Base-by-base conservation (phyloP, 2,329 filamentous ascomycete species). In the Trichoderma citrinoviride region DNA sequence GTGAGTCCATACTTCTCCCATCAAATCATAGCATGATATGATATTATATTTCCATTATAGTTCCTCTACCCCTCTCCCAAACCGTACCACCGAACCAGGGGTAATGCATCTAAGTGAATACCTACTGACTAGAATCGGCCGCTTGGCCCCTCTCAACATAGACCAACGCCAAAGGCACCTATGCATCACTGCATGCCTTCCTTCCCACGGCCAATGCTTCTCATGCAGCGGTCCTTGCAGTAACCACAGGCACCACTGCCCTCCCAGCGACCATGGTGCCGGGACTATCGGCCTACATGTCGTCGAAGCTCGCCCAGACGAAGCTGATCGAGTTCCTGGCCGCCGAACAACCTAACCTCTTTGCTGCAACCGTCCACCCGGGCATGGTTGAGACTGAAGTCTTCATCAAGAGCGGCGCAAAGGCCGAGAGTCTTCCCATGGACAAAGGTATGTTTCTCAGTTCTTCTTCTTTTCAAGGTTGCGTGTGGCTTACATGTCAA, bases 261-360 rank as follows among this genome's bases (percentile, higher is more conserved):
- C 44, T 69, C 25, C 68, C 68, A 60, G 56, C 66, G 2, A 44
- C 68, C 19, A 55, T 60, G 25, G 37, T 71, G 15, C 67, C 69
- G 1, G 70, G 71, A 8, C 62, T 65, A 19, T 65, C 54, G 3
- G 54, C 62, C 0, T 65, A 60, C 62, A 65, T 53, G 47, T 33
- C 62, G 23, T 53, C 62, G 7, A 65, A 60, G 33, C 47, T 65
- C 44, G 62, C 62, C 27, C 54, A 65, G 55, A 65, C 49, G 7
- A 73, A 72, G 57, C 61, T 72, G n/a, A 64, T 69, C 17, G 72
- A 73, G 64, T 72, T 68, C 62, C 40, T 72, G 7, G 68, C 72
- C 4, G 66, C 66, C 3, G 71, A 73, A 55, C 70, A 73, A 64
- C 61, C 70, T 2, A 66, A 69, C 44, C 44, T 73, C 37, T 71